phyloP scores from a whole-genome alignment of 2,329 filamentous ascomycete species.

The Talaromyces amestolkiae region DNA sequence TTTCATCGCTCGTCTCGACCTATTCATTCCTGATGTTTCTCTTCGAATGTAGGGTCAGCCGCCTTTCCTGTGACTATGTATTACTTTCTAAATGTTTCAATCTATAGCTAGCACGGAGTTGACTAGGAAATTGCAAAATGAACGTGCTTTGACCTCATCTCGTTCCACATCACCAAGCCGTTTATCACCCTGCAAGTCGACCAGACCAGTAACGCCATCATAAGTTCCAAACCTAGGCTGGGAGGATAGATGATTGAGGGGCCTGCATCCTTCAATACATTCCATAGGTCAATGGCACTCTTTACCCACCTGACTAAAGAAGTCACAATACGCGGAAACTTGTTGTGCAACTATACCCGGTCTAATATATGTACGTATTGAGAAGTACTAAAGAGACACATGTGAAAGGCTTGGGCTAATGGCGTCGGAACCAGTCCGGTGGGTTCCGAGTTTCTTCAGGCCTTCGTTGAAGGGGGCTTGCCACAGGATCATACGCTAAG shows the following conservation, averaged over 20 bases:
- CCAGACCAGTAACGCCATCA: constrained; percentile 1
- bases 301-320: not conserved
- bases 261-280: not conserved
- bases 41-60: not conserved
- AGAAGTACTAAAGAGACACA: not conserved
- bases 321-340: not conserved
- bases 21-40: not conserved
- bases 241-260: not conserved
- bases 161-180: not conserved
- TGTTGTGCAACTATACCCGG: not conserved
- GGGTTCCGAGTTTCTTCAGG: constrained; percentile 5
- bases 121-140: not conserved
- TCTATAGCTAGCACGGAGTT: not conserved
- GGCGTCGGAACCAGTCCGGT: not conserved
- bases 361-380: not conserved
- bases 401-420: not conserved
- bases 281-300: not conserved
- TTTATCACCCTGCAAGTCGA: constrained; percentile 1
- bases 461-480: not conserved
- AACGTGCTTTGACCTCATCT: not conserved
- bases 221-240: not conserved
- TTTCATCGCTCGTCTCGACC: not conserved
- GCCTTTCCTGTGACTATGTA: not conserved
- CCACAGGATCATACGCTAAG: not conserved
- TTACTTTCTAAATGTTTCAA: not conserved